A percentile compares a stretch with the other conserved stretches of the same genome.
Conservation (phyloP, 2,329 filamentous ascomycete species). For the Beauveria brongniartii region DNA sequence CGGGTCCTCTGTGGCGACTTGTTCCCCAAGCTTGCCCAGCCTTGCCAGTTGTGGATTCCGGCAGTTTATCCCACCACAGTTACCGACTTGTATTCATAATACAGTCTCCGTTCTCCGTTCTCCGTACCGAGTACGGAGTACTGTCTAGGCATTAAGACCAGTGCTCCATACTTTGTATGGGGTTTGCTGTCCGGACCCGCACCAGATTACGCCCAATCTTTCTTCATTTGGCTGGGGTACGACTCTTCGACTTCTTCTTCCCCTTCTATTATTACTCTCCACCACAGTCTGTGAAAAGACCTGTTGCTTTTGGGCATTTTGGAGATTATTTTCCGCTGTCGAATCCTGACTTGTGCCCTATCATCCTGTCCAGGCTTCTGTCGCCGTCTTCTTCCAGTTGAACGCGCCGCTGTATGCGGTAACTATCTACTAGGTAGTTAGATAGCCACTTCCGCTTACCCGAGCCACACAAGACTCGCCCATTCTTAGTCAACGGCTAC, state of each 20-base stretch:
- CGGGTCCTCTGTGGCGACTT: neutral
- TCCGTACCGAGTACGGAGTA: neutral
- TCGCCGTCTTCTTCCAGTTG: neutral
- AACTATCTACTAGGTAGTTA: too few relatives aligned
- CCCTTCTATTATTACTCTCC: neutral
- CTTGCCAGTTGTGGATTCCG: neutral
- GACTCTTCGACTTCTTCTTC: neutral
- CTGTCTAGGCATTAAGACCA: neutral
- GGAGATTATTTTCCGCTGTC: neutral
- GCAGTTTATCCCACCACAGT: neutral
- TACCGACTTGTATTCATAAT: neutral
- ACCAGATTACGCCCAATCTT: neutral
- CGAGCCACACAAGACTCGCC: conserved; percentile 4
- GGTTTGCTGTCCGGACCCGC: neutral
- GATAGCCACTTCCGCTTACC: conserved; percentile 9
- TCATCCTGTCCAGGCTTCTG: neutral
- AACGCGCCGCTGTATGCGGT: neutral
- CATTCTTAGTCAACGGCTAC: conserved; percentile 5
- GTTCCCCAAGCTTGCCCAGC: neutral
- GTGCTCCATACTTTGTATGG: neutral
- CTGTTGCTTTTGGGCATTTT: neutral
- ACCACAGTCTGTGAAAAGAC: neutral
- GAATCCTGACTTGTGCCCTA: neutral
- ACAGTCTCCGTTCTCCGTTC: neutral
- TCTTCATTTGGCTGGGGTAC: conserved; percentile 3